Percentiles rank a stretch among this genome's conserved stretches.
Conservation (phyloP, 208 protist genomes). For the Crithidia fasciculata region DNA sequence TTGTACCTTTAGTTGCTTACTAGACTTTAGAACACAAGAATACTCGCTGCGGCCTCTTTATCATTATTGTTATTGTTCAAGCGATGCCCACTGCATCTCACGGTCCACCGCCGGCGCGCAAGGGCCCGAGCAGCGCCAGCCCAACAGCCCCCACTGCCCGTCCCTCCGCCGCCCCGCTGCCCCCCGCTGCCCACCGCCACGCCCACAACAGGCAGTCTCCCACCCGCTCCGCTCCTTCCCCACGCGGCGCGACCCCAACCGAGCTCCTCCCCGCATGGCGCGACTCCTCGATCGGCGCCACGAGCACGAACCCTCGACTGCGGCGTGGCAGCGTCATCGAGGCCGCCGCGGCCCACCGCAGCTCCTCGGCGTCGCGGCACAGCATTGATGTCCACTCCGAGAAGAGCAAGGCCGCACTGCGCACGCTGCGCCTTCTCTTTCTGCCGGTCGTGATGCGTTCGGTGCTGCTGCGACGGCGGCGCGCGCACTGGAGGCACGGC, state of each 20-base stretch:
- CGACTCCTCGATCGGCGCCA: slow-evolving; percentile 69
- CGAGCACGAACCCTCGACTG: slow-evolving; percentile 53
- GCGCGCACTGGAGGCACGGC: slow-evolving; percentile 36
- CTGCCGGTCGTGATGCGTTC: slow-evolving; percentile 56
- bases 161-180: not conserved
- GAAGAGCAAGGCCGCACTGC: slow-evolving; percentile 50
- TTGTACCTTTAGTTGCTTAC: not conserved
- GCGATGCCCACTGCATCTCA: slow-evolving; percentile 3
- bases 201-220: not conserved
- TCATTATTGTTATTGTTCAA: too few relatives aligned
- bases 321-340: slow-evolving; percentile 47
- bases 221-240: not conserved
- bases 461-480: slow-evolving; percentile 49
- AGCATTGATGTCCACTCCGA: slow-evolving; percentile 47
- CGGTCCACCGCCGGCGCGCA: not conserved
- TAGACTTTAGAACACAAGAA: not conserved
- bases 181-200: not conserved
- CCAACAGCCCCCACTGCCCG: slow-evolving; percentile 9
- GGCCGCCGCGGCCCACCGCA: slow-evolving; percentile 32
- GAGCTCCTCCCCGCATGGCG: slow-evolving; percentile 36
- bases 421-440: slow-evolving; percentile 53
- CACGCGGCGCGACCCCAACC: slow-evolving; percentile 7
- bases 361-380: slow-evolving; percentile 14
- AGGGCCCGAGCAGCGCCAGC: not conserved
- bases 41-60: not conserved